Base-by-base conservation (phyloP, 2,329 filamentous ascomycete genomes). In the Colletotrichum salicis region DNA sequence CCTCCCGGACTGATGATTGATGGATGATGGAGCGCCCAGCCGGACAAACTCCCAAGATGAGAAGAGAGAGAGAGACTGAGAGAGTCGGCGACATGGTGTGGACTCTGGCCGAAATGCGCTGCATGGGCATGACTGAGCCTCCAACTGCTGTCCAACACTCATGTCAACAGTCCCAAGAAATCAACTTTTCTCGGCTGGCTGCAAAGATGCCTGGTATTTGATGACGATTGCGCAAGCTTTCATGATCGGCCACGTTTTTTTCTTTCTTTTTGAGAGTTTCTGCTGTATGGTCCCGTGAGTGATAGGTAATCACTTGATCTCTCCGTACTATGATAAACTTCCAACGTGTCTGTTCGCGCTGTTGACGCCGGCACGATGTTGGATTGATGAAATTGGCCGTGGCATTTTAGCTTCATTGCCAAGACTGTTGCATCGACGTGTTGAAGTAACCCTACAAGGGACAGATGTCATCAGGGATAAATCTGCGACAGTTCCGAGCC, bases 401-500 rank as follows among this genome's bases (percentile, higher is more conserved):
- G 1, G 4, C 33, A 29, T 4, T 15, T 52, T 59, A 41, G 41
- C 22, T 37, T 31, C n/a, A 58, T 10, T 57, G 51, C 56, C 37
- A 41, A 67, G 11, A 7, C 31, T 7, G 31, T 15, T 8, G 19
- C 10, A 31, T 8, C 11, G 58, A 27, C 52, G 56, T 51, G 64
- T 69, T 69, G 27, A 35, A 64, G 33, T 51, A 64, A 48, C 29
- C 45, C 12, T 35, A 29, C 15, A 54, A 35, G 37, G 45, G 41
- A 35, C 29, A 22, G 35, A 56, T 56, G 48, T 15, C 41, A 33
- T 27, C 19, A 22, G 15, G 35, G 22, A 55, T 52, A n/a, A 60
- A 70, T 24, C 55, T 71, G 65, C 51, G 65, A 69, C 59, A 27
- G 35, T 22, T 54, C 57, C 64, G 59, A 57, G 41, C 31, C 31